Evolutionary conservation across 768 basidiomycete species (phyloP), one percentile per base, ranked within the genome.

Genomic region (Auriscalpium microsporum): DNA sequence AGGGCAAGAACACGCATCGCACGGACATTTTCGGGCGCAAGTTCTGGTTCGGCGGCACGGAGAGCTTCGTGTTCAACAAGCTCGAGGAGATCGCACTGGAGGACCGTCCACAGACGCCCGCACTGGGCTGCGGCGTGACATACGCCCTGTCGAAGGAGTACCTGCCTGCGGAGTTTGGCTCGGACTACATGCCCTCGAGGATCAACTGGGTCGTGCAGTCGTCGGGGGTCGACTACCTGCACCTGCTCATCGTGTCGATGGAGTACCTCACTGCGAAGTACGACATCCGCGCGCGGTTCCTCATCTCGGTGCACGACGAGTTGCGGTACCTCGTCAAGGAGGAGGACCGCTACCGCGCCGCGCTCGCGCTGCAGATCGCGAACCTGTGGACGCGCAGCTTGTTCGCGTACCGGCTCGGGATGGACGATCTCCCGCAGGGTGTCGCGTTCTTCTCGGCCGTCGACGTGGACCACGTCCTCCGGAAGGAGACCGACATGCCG

Each of bases 171-270:
- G 80, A 78, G 55, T 90, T 92, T 57, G 90, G 89, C 11, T 70
- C 85, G 0, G 90, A 94, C 60, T 98, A 90, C 68, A 86, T 98
- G 79, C 87, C 96, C 0, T 96, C 93, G 7, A 83, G 96, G 45
- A 94, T 98, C 73, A 99, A 99, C 66, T 98, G 96, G 96, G 96
- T 94, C 49, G 96, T 98, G 7, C 96, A 98, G 65, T 97, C 94
- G 4, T 96, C 94, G 0, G 96, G 95, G 4, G 95, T 98, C 45
- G 96, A 98, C 69, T 98, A 99, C 66, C 84, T 98, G 9, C 96
- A 99, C 65, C 83, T 99, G 40, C 80, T 98, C 56, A 92, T 99
- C 64, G 91, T 94, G 48, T 81, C 92, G 6, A 98, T 97, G 94
- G 83, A 93, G 57, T 78, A 95, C 67, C 80, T 99, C 38, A 83